A percentile compares a stretch with the other conserved stretches of the same genome.
Evolutionary conservation across 176 grass and related monocot species (phyloP).

Genomic region (Phyllostachys edulis): DNA sequence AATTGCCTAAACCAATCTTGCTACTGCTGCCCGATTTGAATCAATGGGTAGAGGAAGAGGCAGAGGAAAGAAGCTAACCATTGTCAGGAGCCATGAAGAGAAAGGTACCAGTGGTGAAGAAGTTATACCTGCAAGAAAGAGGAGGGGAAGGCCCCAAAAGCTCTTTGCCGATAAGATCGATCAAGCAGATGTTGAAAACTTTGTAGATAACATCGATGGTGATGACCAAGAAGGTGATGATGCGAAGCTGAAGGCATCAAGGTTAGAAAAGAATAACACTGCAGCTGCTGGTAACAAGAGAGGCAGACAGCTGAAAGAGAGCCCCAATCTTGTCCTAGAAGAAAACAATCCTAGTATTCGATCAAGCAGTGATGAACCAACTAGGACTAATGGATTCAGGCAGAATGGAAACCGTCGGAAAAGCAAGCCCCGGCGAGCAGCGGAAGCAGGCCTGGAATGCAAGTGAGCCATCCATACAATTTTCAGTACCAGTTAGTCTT

Average conservation of each 20-base stretch:
- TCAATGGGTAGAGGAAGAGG: slow-evolving; percentile 78
- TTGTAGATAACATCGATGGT: slow-evolving; percentile 42
- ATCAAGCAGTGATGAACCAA: slow-evolving; percentile 55
- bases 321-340: slow-evolving; percentile 40
- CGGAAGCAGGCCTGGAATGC: slow-evolving; percentile 67
- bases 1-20: slow-evolving; percentile 19
- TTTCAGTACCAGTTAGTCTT: slow-evolving; percentile 26
- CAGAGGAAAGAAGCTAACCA: slow-evolving; percentile 55
- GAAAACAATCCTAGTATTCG: slow-evolving; percentile 37
- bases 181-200: slow-evolving; percentile 43
- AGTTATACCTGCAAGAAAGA: slow-evolving; percentile 53
- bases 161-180: slow-evolving; percentile 48
- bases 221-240: slow-evolving; percentile 46
- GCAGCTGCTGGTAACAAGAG: slow-evolving; percentile 48
- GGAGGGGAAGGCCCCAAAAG: slow-evolving; percentile 78
- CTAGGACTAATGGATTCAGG: slow-evolving; percentile 54
- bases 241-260: slow-evolving; percentile 29
- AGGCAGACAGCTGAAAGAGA: slow-evolving; percentile 53
- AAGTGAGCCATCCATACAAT: slow-evolving; percentile 39
- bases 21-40: slow-evolving; percentile 6
- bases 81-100: slow-evolving; percentile 61
- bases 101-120: slow-evolving; percentile 64
- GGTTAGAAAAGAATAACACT: slow-evolving; percentile 29
- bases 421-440: slow-evolving; percentile 65
- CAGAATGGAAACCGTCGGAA: slow-evolving; percentile 69